Base-by-base conservation (phyloP, 441 rosid genomes). In the Syzygium syzygioides region DNA sequence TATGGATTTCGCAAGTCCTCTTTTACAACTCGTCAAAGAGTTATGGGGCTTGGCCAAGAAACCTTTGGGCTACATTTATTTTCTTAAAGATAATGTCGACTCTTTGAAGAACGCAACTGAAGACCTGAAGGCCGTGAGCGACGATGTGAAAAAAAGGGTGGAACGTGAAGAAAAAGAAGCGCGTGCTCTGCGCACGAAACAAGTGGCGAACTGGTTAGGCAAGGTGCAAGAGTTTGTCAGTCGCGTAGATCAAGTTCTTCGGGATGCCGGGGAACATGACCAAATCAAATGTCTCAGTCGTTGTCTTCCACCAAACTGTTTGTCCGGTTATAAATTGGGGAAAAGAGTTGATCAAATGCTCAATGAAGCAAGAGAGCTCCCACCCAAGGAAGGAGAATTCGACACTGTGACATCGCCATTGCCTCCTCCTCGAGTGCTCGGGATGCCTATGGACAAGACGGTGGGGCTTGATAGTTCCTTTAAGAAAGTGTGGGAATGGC, bases 271-370 rank as follows among this genome's bases (percentile, higher is more conserved):
- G 45, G 86, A 71, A 19, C 90, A 55, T 30, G 84, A 89, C 26
- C 56, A 5, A 50, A 90, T 87, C 34, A 90, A 79, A 79, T 90
- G 92, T 66, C 87, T 90, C 10, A 57, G 66, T 54, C 25, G 83
- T 30, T 86, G 86, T 15, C 90, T 88, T 60, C 89, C 91, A 0
- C 30, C 23, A 28, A 90, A 71, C 55, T 87, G 89, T 20, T 8
- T 57, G 23, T 91, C 90, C 6, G 71, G 88, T 50, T 88, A 91
- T 87, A 79, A 68, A 86, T 62, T 89, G 9, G 90, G 92, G 55
- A 89, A 90, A 87, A 32, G 34, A 71, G 55, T 88, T 10, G 9
- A 3, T 2, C 5, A 30, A 71, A 66, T 23, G 87, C n/a, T 84
- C 26, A 41, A 4, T 2, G 57, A 59, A 2, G 86, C 66, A 1